Evolutionary conservation across 148 eudicot genomes (phyloP), one percentile per base, ranked within the genome.

Genomic region (Tetragonia tetragonoides): DNA sequence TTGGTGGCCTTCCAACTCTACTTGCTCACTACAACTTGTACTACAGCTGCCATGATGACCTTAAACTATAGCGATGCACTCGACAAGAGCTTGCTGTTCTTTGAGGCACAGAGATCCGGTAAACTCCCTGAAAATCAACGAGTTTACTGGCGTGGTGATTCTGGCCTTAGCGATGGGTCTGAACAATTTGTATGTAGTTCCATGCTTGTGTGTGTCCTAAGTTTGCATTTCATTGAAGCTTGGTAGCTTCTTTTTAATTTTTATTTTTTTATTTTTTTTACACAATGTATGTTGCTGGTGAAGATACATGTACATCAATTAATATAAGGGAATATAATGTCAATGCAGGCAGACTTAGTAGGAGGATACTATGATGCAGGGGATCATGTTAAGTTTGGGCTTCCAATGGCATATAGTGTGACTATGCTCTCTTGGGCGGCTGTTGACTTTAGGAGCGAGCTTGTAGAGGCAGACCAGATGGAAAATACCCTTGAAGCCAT

Each of bases 301-400:
- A 28, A 28, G 34, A 28, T 28, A 20, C 17, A 46, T 46, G 2
- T 46, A 46, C 10, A 28, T 46, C 49, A 46, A 6, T 46, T 46
- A 5, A 46, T 5, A 6, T 46, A 10, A 6, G 10, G 8, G 49
- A 10, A 10, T 46, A 46, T 46, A 0, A 18, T 56, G 46, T 70
- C 3, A 41, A 66, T 75, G 81, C 78, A 92, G 97, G 98, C 89
- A 85, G 85, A 92, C 80, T 89, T 95, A 82, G 96, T 92, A 34
- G 98, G 98, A 79, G 98, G 97, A 39, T 95, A 92, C 77, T 90
- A 95, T 81, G 98, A 92, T 81, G 98, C 92, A 40, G 98, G 97
- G 16, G 98, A 94, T 53, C 89, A 92, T 85, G 97, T 94, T 28
- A 92, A 94, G 79, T 94, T 89, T 74, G 97, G 98, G 80, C 79